Evolutionary conservation across 306 rosid species (phyloP), one percentile per base, ranked within the genome.

Genomic region (Prinsepia uniflora): DNA sequence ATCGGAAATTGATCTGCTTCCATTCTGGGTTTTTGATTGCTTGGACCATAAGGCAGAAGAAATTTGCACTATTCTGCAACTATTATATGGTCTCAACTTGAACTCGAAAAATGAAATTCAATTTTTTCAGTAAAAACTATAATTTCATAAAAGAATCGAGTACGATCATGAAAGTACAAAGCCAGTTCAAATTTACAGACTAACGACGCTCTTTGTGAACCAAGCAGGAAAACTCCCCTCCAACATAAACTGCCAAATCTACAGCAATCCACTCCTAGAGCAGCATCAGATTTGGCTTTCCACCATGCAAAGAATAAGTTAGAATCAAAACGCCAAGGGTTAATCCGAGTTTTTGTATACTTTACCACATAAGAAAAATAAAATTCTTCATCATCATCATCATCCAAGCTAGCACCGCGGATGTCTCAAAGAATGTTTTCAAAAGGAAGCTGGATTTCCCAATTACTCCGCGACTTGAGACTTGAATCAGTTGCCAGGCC

Each of bases 401-500:
- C 6, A 30, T 3, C 53, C 46, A 66, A 57, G 59, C 52, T 24
- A 58, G 49, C 73, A 41, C 49, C 43, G 42, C 53, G 67, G 50
- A 8, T 78, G 34, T 59, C 66, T 87, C 80, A 89, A 72, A 39
- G 60, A 44, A 66, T 46, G 46, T 75, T 75, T 61, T 83, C 87
- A 39, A 75, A 80, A 57, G 83, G 79, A 10, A 59, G 75, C 65
- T 74, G 77, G 74, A 63, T 64, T 75, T 72, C 87, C 14, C 75
- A 49, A 22, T 67, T 59, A 46, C 55, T 12, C 74, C 55, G 77
- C 24, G 82, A 36, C 76, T 52, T 76, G 67, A 70, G 72, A 48
- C 52, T 76, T 24, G 87, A 81, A 78, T 69, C 77, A 9, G 75
- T 6, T 36, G 81, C 86, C 53, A 92, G 89, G 74, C 82, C 81